Percentiles rank a stretch among this genome's conserved stretches.
Evolutionary conservation across 1,284 basidiomycete genomes (phyloP).

Genomic region (Peniophora sp.): DNA sequence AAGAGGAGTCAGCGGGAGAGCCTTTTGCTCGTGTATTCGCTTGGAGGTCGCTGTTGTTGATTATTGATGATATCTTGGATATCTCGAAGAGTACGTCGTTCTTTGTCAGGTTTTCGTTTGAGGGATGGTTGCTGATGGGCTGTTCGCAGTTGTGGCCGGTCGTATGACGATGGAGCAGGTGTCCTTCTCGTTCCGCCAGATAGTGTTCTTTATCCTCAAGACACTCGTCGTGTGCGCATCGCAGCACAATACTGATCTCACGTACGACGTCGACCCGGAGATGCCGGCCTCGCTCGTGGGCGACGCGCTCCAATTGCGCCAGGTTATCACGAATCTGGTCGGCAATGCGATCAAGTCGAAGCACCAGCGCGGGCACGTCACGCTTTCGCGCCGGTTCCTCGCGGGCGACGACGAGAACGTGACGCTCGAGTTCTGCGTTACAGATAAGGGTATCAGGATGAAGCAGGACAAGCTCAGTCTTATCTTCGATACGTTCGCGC

Average conservation of each 20-base stretch:
- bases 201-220: constrained; percentile 96
- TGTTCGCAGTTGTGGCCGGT: constrained; percentile 81
- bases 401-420: constrained; percentile 72
- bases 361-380: constrained; percentile 82
- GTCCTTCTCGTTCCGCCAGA: constrained; percentile 94
- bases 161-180: constrained; percentile 99
- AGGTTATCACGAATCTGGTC: constrained; percentile 93
- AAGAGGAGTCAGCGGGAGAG: constrained; percentile 91
- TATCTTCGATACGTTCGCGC: constrained; percentile 99
- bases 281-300: constrained; percentile 97
- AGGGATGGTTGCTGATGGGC: constrained; percentile 7
- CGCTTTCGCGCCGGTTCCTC: constrained; percentile 78
- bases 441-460: constrained; percentile 98
- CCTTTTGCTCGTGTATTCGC: constrained; percentile 89
- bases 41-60: constrained; percentile 89
- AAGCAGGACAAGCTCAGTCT: constrained; percentile 97
- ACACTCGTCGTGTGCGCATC: constrained; percentile 97
- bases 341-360: constrained; percentile 90
- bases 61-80: constrained; percentile 98
- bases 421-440: constrained; percentile 94
- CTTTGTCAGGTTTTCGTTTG: constrained; percentile 3
- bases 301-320: constrained; percentile 87
- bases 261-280: constrained; percentile 93
- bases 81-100: constrained; percentile 86
- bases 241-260: constrained; percentile 95